Base-by-base conservation (phyloP, 441 rosid species). In the Hypseocharis bilobata region DNA sequence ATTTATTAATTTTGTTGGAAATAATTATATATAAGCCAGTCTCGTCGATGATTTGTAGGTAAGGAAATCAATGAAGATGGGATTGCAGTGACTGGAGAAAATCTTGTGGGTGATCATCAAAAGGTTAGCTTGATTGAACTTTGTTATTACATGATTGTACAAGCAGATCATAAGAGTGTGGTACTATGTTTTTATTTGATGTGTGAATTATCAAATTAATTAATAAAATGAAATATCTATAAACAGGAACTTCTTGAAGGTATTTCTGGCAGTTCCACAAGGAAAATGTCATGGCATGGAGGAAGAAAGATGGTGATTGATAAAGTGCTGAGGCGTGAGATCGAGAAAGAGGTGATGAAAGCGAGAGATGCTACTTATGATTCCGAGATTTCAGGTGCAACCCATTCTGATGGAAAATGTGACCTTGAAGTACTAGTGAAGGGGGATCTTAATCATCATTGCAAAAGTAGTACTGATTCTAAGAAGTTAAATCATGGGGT, bases 341-440 rank as follows among this genome's bases (percentile, higher is more conserved):
- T 14, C 14, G 52, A 38, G 28, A 59, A 58, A 36, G 62, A 63
- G 44, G 25, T 28, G n/a, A 57, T 11, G 28, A 11, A 13, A 8
- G 63, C 34, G 0, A 67, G 45, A 29, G 16, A 4, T 38, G 8
- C 49, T 54, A 3, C 19, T 14, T 0, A 14, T 14, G 0, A 3
- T 49, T 70, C 73, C 64, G 64, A 72, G 67, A 72, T 70, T 72
- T 80, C 86, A 83, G 86, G 86, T 83, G 81, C 83, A 69, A 76
- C 11, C 6, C 76, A 62, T 42, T 77, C 56, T 76, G 75, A 74
- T 67, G 70, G 69, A 59, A 81, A 72, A 54, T 64, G 71, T 72
- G 70, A 74, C 42, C 65, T 66, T 65, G 72, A 68, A 70, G 82
- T 63, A 64, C 11, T 7, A 49, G 23, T 25, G 23, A 74, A 69